Conservation (phyloP, 116 monocot species). For the Zostera marina region DNA sequence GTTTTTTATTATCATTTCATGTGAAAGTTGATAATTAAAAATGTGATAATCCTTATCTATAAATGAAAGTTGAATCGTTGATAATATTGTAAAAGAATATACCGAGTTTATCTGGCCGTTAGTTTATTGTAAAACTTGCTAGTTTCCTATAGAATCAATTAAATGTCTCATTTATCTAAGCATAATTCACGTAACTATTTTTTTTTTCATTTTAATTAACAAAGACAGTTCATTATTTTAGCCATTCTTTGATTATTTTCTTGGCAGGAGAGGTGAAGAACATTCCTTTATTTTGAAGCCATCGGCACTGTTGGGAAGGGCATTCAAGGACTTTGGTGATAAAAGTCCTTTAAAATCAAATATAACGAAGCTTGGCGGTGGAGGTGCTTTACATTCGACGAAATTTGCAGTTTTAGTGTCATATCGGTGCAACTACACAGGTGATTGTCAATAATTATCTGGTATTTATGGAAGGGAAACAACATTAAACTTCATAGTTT, state of each 20-base stretch:
- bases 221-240: no score
- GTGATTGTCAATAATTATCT: slow-evolving; percentile 15
- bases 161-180: no score
- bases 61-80: no score
- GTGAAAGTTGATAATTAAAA: no score
- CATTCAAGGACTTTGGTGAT: slow-evolving; percentile 19
- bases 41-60: no score
- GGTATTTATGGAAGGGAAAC: background rate
- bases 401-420: slow-evolving; percentile 76
- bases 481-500: background rate
- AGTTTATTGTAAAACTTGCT: no score
- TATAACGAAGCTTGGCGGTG: slow-evolving; percentile 18
- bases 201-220: no score
- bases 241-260: slow-evolving; percentile 1
- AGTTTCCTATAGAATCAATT: no score
- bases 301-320: slow-evolving; percentile 16
- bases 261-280: slow-evolving; percentile 80
- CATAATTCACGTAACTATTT: no score
- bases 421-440: slow-evolving; percentile 82
- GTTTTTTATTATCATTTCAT: no score
- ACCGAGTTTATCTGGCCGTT: no score
- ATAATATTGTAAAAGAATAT: no score
- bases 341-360: slow-evolving; percentile 12
- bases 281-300: slow-evolving; percentile 94
- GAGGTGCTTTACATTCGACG: slow-evolving; percentile 15